Evolutionary conservation across 805 yeast genomes (phyloP), one percentile per base, ranked within the genome.

Genomic region (Ogataea siamensis): DNA sequence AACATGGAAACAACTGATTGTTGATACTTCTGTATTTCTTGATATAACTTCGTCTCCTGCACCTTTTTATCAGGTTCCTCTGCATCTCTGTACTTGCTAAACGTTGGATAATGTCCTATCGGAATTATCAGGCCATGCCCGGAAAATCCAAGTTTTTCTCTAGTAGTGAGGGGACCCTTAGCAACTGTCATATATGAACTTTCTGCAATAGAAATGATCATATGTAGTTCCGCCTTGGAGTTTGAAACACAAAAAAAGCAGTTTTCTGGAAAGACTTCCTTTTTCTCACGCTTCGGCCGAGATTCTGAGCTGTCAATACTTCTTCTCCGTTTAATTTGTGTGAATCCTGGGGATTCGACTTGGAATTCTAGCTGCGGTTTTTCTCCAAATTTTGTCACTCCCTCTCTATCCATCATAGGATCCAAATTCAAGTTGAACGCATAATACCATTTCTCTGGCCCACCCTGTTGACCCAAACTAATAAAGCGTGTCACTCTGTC

Each of bases 191-290:
- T 34, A 55, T 87, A 88, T 0, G 78, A 63, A 31, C 67, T 65
- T 9, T 72, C 71, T 0, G 86, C 91, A 36, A 89, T 82, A 0
- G 93, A 75, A 1, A 87, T 70, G 9, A 88, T 76, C 83, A 89
- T 78, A 57, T 87, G 94, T 2, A 84, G 68, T 47, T 83, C 89
- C 5, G 84, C 70, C 10, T 79, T 73, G 0, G 95, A 84, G 52
- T 86, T 87, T 1, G 91, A 76, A 13, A 88, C 70, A 56, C 96
- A 88, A 54, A 88, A 86, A 61, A 85, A 88, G 55, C 97, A 88
- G 29, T 67, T 62, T 10, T 66, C 67, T 0, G 91, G 87, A 0
- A 71, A 54, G 2, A 85, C 76, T 0, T 55, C 60, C 42, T 61
- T 63, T 19, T 25, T 44, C 15, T 35, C 42, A 37, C 64, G 60